phyloP scores from a whole-genome alignment of 1,284 basidiomycete species.

The Xerocomus cyaneibrunnescens region DNA sequence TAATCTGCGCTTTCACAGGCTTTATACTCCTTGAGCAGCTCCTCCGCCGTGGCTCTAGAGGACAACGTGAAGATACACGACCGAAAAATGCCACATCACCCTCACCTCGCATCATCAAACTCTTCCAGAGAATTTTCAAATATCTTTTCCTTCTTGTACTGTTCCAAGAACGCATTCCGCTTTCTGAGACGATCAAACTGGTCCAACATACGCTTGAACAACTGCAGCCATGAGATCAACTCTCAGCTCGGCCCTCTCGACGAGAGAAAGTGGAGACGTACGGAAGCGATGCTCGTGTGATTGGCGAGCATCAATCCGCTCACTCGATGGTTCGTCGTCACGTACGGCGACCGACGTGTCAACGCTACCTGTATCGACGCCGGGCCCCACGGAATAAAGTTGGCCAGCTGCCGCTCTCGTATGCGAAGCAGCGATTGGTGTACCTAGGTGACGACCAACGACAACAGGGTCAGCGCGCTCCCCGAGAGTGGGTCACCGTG shows the following conservation, averaged over 20 bases:
- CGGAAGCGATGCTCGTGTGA: conserved; percentile 95
- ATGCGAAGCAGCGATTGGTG: conserved; percentile 98
- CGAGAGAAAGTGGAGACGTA: conserved; percentile 39
- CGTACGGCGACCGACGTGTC: conserved; percentile 88
- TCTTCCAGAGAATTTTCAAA: conserved; percentile 91
- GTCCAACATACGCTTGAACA: conserved; percentile 95
- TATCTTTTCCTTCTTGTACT: conserved; percentile 96
- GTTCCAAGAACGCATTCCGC: conserved; percentile 94
- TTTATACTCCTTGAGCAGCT: conserved; percentile 87
- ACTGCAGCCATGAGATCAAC: conserved; percentile 41
- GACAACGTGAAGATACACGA: background rate
- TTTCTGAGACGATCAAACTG: conserved; percentile 91
- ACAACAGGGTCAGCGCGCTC: conserved; percentile 5
- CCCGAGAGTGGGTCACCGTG: conserved; percentile 1
- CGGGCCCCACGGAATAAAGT: conserved; percentile 99
- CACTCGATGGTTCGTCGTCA: conserved; percentile 87
- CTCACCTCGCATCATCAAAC: conserved; percentile 90
- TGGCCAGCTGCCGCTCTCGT: conserved; percentile 93
- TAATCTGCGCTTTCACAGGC: conserved; percentile 93
- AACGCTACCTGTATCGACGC: conserved; percentile 98
- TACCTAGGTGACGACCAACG: conserved; percentile 55
- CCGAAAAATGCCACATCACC: conserved; percentile 1
- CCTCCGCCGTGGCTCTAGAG: conserved; percentile 76
- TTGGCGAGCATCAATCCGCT: conserved; percentile 99
- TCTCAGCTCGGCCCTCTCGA: background rate